Evolutionary conservation across 2,329 filamentous ascomycete genomes (phyloP).

Genomic region (Amesomyces nigricolor): DNA sequence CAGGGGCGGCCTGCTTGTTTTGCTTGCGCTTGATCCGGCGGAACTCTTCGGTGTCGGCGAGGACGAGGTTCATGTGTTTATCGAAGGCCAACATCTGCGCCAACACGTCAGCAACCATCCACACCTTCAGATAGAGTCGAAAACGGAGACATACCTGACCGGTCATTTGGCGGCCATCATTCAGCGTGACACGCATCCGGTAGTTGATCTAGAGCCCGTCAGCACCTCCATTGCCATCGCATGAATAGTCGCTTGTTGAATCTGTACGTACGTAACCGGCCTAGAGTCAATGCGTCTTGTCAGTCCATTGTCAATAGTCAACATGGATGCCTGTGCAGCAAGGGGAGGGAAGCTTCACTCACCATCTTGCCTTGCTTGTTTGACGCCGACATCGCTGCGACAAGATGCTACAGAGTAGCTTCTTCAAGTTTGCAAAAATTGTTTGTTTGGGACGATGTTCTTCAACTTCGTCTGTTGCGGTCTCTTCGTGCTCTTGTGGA

Average conservation of each 20-base stretch:
- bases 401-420: constrained; percentile 40
- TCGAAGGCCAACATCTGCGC: constrained; percentile 97
- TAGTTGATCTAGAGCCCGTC: constrained; percentile 76
- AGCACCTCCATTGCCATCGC: constrained; percentile 6
- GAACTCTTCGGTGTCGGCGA: constrained; percentile 98
- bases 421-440: constrained; percentile 42
- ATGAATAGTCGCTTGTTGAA: background rate
- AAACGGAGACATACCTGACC: constrained; percentile 32
- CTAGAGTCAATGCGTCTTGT: constrained; percentile 50
- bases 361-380: constrained; percentile 99
- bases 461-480: constrained; percentile 36
- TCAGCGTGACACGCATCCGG: constrained; percentile 94
- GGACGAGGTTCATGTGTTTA: constrained; percentile 99
- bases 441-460: constrained; percentile 34
- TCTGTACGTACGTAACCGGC: constrained; percentile 61
- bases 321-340: constrained; percentile 36
- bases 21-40: constrained; percentile 83
- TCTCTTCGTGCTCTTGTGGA: constrained; percentile 33
- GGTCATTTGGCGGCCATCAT: constrained; percentile 92
- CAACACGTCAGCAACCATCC: background rate
- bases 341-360: constrained; percentile 44
- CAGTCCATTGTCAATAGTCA: constrained; percentile 50
- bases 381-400: constrained; percentile 55
- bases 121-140: background rate
- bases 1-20: constrained; percentile 63